Evolutionary conservation across 1,284 basidiomycete species (phyloP), one percentile per base, ranked within the genome.

Genomic region (Abortiporus biennis): DNA sequence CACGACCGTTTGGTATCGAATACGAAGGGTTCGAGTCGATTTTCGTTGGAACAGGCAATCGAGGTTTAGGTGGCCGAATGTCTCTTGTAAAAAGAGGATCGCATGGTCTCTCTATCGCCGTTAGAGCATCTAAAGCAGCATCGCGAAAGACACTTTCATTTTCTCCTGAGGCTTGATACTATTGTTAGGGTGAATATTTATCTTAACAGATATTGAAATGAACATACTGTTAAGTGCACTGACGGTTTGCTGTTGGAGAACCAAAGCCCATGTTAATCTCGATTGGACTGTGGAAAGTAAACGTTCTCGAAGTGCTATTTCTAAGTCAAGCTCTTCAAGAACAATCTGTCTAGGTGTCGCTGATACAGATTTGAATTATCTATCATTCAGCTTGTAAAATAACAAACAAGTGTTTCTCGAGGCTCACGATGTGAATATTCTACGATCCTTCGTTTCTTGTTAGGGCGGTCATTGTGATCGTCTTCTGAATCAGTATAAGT

Each of bases 221-320:
- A 48, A 45, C 48, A 16, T 46, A 50, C 43, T 40, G 20, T 30
- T 48, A 50, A 38, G 34, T 59, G 61, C 63, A 48, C 54, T 59
- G 44, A 60, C 51, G 15, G 85, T 56, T 12, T 72, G 63, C n/a
- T 79, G 64, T 51, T 79, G 69, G 36, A 87, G 57, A 15, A 72
- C 51, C 20, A 70, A 52, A 20, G 81, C 81, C 84, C 85, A 87
- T 43, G 72, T 67, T 24, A 87, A 74, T 35, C 84, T 72, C 11
- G 76, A 73, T 50, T 80, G 66, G 4, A 82, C 58, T 2, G 77
- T 76, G 24, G 71, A 64, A 16, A 67, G 66, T 36, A 87, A 60
- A 39, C 78, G 71, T 45, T 72, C 58, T 39, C 78, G 70, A 13
- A 86, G 53, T 3, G 71, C 65, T 31, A 87, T 76, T 54, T 87